These are phyloP conservation scores for Aspergillus coremiiformis DNA, from an alignment of 495 filamentous ascomycete genomes.

Conservation along the genomic window DNA sequence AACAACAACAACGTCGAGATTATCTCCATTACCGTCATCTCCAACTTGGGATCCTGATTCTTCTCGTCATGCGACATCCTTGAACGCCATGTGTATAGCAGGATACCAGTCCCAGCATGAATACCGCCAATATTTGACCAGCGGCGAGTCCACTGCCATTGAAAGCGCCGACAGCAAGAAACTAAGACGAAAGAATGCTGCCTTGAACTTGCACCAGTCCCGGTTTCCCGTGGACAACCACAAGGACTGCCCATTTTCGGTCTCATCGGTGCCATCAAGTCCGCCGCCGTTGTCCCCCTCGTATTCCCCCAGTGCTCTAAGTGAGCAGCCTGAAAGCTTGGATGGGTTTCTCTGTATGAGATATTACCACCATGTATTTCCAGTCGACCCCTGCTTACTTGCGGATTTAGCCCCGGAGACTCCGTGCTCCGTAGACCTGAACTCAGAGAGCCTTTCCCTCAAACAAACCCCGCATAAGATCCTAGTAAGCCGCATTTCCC, in stretches of 20 bases:
- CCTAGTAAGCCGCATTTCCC: slow-evolving; percentile 6
- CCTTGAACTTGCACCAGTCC: slow-evolving; percentile 28
- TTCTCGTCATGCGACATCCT: not conserved
- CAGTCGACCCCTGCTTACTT: not conserved
- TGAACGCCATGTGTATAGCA: slow-evolving; percentile 2
- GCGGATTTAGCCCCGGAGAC: slow-evolving; percentile 4
- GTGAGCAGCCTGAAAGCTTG: slow-evolving; percentile 26
- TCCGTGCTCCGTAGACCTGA: not conserved
- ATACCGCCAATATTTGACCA: slow-evolving; percentile 23
- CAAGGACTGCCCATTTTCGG: slow-evolving; percentile 21
- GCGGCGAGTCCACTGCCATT: slow-evolving; percentile 6
- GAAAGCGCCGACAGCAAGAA: slow-evolving; percentile 17
- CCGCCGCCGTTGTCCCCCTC: slow-evolving; percentile 39
- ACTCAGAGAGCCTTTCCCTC: not conserved
- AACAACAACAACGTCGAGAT: not conserved
- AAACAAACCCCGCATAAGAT: slow-evolving; percentile 11
- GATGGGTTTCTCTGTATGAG: slow-evolving; percentile 23
- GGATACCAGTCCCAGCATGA: slow-evolving; percentile 21
- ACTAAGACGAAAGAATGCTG: slow-evolving; percentile 34
- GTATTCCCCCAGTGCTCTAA: slow-evolving; percentile 34
- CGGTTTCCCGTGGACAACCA: not conserved
- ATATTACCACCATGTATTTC: not conserved
- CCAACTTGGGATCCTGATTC: not conserved
- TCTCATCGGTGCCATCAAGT: slow-evolving; percentile 32
- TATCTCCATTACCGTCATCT: slow-evolving; percentile 1